A percentile compares a stretch with the other conserved stretches of the same genome.
These are phyloP conservation scores for Penicillium parvum DNA, from an alignment of 495 filamentous ascomycete species.

Conservation along the genomic window DNA sequence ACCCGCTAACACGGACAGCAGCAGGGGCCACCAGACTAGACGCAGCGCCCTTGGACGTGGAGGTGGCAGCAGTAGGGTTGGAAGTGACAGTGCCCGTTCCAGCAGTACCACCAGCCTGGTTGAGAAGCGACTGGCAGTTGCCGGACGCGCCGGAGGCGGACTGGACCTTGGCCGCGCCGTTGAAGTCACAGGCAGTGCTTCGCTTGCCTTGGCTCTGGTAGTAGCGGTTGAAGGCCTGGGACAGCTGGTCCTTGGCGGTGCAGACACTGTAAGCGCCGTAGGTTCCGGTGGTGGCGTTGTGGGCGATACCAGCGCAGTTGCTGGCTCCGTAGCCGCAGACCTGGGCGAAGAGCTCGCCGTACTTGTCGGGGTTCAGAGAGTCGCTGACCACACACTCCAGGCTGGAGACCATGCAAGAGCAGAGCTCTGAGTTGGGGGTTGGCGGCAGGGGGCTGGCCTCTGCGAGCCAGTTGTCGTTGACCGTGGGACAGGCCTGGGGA, in stretches of 20 bases:
- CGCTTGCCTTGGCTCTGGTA: conserved; percentile 51
- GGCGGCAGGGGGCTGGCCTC: conserved; percentile 65
- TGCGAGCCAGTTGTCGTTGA: conserved; percentile 63
- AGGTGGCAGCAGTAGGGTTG: conserved; percentile 33
- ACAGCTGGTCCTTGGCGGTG: conserved; percentile 67
- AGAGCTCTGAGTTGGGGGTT: conserved; percentile 67
- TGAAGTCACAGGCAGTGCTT: conserved; percentile 70
- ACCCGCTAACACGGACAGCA: conserved; percentile 4
- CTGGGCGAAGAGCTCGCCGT: conserved; percentile 62
- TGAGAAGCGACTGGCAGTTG: conserved; percentile 51
- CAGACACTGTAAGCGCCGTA: conserved; percentile 91
- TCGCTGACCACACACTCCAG: conserved; percentile 63
- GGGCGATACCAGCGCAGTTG: conserved; percentile 65
- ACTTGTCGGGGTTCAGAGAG: conserved; percentile 47
- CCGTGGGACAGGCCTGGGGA: conserved; percentile 64
- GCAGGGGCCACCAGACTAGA: conserved; percentile 23
- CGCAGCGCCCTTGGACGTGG: conserved; percentile 35
- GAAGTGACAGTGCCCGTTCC: conserved; percentile 61
- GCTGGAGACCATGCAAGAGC: conserved; percentile 73
- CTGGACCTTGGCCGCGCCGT: conserved; percentile 55
- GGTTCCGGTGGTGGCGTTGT: conserved; percentile 65
- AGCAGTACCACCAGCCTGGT: conserved; percentile 55
- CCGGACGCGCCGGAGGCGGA: conserved; percentile 43
- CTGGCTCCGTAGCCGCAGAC: conserved; percentile 69
- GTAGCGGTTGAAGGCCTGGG: conserved; percentile 75